Evolutionary conservation across 1,139 yeast species (phyloP), one percentile per base, ranked within the genome.

Genomic region (Yamadazyma mexicana): DNA sequence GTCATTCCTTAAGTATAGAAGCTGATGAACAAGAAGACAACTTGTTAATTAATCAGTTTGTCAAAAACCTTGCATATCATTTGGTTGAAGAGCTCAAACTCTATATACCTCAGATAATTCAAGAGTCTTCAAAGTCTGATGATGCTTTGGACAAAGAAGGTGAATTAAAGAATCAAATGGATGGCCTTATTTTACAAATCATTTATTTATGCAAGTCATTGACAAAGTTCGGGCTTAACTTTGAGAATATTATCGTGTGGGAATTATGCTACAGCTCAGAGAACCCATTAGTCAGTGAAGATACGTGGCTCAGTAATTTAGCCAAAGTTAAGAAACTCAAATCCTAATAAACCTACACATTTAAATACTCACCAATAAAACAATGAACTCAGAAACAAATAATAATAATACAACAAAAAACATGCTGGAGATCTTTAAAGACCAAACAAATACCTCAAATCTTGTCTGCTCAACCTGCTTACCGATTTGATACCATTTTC

Each of bases 381-480:
- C 30, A 20, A 20, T 8, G 22, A 20, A 20, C 22, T 8, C 22
- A 20, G 22, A 8, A 20, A 20, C 5, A 20, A 6, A 20, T 20
- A 11, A 4, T 26, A 24, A 22, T 24, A 20, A 11, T 17, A 23
- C 25, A 20, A 3, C 11, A 30, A n/a, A 8, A 18, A 28, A n/a
- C 20, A 17, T 10, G 25, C 16, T 25, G 6, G 6, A 5, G 12
- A 6, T 17, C 8, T 4, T 9, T 18, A 31, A 54, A 86, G 66
- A 28, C 95, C 95, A 63, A 88, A 88, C 61, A 89, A 75, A 61
- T 74, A 85, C 2, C 92, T 84, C 48, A 89, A 70, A 56, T 89
- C 96, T 42, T 70, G 69, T 50, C 81, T 75, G 40, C 87, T 86
- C 47, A 88, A 73, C 43, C 75, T 73, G 35, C 84, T 79, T 24